Base-by-base conservation (phyloP, 768 basidiomycete species). In the Phaeolepiota aurea region DNA sequence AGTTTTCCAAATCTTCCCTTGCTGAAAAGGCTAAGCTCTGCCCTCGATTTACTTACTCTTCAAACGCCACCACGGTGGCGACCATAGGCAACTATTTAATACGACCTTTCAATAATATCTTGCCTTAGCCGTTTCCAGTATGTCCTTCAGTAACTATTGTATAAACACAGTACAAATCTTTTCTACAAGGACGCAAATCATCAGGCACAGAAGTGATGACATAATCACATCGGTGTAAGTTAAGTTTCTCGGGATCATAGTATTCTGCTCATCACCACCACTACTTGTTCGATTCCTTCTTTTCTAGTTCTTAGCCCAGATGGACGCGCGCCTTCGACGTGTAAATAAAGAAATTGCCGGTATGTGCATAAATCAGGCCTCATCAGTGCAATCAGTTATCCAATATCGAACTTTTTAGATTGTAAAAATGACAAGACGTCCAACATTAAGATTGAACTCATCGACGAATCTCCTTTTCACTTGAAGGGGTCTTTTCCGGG, bases 371-470 rank as follows among this genome's bases (percentile, higher is more conserved):
- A 13, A 19, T 33, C 19, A 28, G 30, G 33, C 42, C 23, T 21
- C 25, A 16, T 32, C 32, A 18, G 18, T 13, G 18, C 13, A 28
- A 40, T 40, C 39, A 19, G 25, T 20, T 12, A 16, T 5, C n/a
- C 10, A 9, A n/a, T 18, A 31, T 25, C 14, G 39, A 14, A 31
- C 9, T 10, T 35, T 7, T 5, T 44, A 92, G 91, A 94, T 63
- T 92, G 89, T 74, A 89, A 92, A 71, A 92, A 87, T 59, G 93
- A 97, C 70, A 90, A 83, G 71, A 76, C 82, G 13, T 90, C 90
- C 19, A 78, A 77, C 43, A 89, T 97, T 63, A 71, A 62, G 49
- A 86, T 97, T 54, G 86, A 90, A 34, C 81, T 90, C 60, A 65
- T 94, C 55, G 88, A 90, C 59, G 79, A 88, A 49, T 87, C 82